Evolutionary conservation across 2,329 filamentous ascomycete species (phyloP).

Genomic region (Ascochyta lentis): DNA sequence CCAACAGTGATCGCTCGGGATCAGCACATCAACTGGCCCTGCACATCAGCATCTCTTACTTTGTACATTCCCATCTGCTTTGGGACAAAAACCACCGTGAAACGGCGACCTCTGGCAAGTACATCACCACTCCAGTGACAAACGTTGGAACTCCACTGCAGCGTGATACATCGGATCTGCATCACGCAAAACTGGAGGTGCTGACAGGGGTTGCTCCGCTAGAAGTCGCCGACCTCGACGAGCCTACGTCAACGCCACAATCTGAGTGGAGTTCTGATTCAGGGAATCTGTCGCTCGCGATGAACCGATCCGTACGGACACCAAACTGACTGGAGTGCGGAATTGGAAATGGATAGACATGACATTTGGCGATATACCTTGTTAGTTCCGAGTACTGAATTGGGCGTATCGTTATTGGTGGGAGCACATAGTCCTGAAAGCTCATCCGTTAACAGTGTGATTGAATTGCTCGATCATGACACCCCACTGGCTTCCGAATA

Average conservation of each 20-base stretch:
- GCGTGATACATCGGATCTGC: background rate
- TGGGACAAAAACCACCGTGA: background rate
- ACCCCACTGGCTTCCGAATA: background rate
- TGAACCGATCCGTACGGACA: conserved; percentile 9
- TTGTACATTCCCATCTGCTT: background rate
- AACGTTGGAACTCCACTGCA: background rate
- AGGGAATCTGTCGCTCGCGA: conserved; percentile 4
- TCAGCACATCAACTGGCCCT: conserved; percentile 10
- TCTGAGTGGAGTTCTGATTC: conserved; percentile 8
- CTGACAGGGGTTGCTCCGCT: background rate
- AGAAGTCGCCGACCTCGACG: conserved; percentile 10
- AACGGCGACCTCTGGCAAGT: background rate
- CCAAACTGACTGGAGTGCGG: background rate
- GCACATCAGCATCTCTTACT: conserved; percentile 13
- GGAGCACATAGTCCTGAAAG: background rate
- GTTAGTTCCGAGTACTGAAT: background rate
- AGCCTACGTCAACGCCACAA: conserved; percentile 8
- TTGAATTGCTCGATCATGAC: background rate
- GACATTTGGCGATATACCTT: background rate
- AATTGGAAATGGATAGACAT: background rate
- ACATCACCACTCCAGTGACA: background rate
- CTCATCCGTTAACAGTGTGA: background rate
- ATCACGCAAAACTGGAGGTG: conserved; percentile 6
- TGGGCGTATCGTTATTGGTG: background rate
- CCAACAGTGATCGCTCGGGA: conserved; percentile 4